A percentile compares a stretch with the other conserved stretches of the same genome.
Evolutionary conservation across 2,329 filamentous ascomycete genomes (phyloP).

Genomic region (Colletotrichum zoysiae): DNA sequence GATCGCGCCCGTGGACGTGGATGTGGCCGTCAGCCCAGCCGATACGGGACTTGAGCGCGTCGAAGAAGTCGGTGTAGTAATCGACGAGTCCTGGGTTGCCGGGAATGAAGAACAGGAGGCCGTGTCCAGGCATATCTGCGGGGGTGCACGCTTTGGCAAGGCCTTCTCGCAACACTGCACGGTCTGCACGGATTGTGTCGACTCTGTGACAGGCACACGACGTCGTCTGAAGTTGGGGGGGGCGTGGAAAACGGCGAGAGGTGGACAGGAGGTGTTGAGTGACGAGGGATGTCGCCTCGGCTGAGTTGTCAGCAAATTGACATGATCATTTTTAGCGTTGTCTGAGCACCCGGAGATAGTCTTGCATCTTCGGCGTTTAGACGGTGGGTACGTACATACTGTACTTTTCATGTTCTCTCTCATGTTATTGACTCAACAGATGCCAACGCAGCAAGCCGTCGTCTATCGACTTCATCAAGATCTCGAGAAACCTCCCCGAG

Average conservation of each 20-base stretch:
- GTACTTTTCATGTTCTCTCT: too few species aligned
- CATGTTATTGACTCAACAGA: neutral
- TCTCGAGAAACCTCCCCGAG: too few species aligned
- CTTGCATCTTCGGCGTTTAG: slow-evolving; percentile 18
- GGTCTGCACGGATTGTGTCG: slow-evolving; percentile 29
- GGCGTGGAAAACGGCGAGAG: neutral
- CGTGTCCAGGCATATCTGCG: slow-evolving; percentile 45
- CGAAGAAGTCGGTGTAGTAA: slow-evolving; percentile 79
- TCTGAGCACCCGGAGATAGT: slow-evolving; percentile 18
- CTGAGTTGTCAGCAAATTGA: slow-evolving; percentile 7
- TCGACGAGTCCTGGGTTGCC: slow-evolving; percentile 82
- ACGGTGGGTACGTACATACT: slow-evolving; percentile 1
- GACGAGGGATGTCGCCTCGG: slow-evolving; percentile 14
- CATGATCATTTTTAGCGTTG: slow-evolving; percentile 6
- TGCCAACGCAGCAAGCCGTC: neutral
- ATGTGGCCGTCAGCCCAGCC: slow-evolving; percentile 52
- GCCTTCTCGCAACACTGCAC: slow-evolving; percentile 28
- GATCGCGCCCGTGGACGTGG: slow-evolving; percentile 69
- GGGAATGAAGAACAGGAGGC: slow-evolving; percentile 78
- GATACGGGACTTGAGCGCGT: slow-evolving; percentile 52
- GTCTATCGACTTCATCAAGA: neutral
- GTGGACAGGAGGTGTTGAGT: slow-evolving; percentile 2
- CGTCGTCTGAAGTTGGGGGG: slow-evolving; percentile 29
- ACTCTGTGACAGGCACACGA: slow-evolving; percentile 7
- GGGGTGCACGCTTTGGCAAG: slow-evolving; percentile 18